Evolutionary conservation across 108 stramenopile genomes (phyloP).

Genomic region (Phaeodactylum tricornutum): DNA sequence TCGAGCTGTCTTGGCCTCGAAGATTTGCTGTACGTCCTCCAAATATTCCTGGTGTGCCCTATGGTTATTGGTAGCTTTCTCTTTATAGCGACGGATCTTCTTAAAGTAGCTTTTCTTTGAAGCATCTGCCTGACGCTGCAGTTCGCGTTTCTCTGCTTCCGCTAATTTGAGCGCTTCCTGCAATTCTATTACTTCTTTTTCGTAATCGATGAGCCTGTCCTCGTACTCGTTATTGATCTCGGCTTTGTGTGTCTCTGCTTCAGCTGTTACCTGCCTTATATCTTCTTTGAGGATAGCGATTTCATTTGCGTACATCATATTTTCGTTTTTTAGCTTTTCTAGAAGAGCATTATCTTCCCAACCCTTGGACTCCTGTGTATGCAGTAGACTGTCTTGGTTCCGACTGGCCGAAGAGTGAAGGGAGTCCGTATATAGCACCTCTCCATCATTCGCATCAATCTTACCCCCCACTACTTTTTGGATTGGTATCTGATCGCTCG

Average conservation of each 20-base stretch:
- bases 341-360: too few relatives aligned
- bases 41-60: constrained; percentile 7
- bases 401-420: too few relatives aligned
- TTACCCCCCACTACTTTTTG: too few relatives aligned
- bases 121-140: not conserved
- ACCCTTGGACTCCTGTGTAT: too few relatives aligned
- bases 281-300: not conserved
- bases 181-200: constrained; percentile 5
- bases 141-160: constrained; percentile 1
- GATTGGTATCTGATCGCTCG: too few relatives aligned
- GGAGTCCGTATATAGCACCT: too few relatives aligned
- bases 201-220: constrained; percentile 5
- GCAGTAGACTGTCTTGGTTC: too few relatives aligned
- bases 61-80: not conserved
- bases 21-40: not conserved
- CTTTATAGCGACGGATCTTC: not conserved
- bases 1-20: not conserved
- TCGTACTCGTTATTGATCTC: constrained; percentile 7
- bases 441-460: too few relatives aligned
- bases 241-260: constrained; percentile 4
- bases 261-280: constrained; percentile 3
- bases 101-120: constrained; percentile 1
- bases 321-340: too few relatives aligned
- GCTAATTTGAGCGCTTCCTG: not conserved
- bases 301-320: too few relatives aligned